Evolutionary conservation across 78 protist species (phyloP).

Genomic region (Dictyostelium brefeldianum): DNA sequence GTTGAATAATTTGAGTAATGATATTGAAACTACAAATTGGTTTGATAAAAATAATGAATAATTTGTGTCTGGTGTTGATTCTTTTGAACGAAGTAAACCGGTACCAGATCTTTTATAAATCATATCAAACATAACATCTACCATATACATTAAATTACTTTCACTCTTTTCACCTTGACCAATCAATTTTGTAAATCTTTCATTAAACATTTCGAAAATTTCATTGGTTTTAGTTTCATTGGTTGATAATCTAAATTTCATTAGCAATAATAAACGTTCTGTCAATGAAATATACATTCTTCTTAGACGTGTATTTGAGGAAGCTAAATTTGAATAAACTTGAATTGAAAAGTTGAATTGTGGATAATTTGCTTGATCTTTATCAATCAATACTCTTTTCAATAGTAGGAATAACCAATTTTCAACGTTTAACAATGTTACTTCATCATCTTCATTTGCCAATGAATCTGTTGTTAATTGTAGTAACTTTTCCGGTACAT

Average conservation of each 20-base stretch:
- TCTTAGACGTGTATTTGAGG: conserved; percentile 21
- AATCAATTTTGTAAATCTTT: conserved; percentile 36
- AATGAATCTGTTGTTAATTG: conserved; percentile 11
- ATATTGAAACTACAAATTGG: conserved; percentile 55
- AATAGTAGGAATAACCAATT: conserved; percentile 60
- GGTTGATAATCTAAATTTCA: conserved; percentile 46
- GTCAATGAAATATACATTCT: conserved; percentile 65
- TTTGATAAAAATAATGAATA: conserved; percentile 61
- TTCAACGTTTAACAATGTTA: conserved; percentile 35
- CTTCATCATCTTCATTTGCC: conserved; percentile 51
- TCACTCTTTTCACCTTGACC: conserved; percentile 50
- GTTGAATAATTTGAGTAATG: conserved; percentile 42
- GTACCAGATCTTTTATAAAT: conserved; percentile 28
- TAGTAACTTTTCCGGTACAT: conserved; percentile 1
- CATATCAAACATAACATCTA: conserved; percentile 66
- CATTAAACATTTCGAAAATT: conserved; percentile 61
- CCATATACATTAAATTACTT: conserved; percentile 22
- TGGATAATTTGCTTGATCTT: conserved; percentile 28
- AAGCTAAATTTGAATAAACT: conserved; percentile 44
- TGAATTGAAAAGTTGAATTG: conserved; percentile 15
- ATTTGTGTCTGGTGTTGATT: conserved; percentile 49
- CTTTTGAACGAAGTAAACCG: conserved; percentile 36
- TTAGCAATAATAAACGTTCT: conserved; percentile 43
- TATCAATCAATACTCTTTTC: conserved; percentile 39
- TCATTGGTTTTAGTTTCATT: conserved; percentile 53